Evolutionary conservation across 23 red algal genomes (phyloP), one percentile per base, ranked within the genome.

Genomic region (Agarophyton chilense): DNA sequence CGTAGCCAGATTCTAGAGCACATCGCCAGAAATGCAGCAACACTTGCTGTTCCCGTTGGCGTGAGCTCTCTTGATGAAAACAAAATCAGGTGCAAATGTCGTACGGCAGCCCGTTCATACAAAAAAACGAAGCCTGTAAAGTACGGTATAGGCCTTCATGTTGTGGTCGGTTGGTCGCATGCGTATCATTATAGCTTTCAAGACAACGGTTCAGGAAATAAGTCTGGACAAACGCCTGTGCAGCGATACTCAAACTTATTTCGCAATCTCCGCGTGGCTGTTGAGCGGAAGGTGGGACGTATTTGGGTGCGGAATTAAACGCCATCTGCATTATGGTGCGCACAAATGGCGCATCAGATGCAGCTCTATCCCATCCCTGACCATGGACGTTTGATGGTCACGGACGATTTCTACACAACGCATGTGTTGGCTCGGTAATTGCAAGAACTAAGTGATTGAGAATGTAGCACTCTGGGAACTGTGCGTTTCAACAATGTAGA

Each of bases 31-130:
- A 77, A 77, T 34, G 72, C 72, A 52, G 41, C 72, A 4, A 50
- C 72, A 32, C 6, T 77, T 4, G 72, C 72, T 10, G 21, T 77
- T 4, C 35, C 72, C 7, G n/a, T 52, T 25, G 72, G 72, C 10
- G 72, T 77, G 72, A 77, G 72, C 21, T 77, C 72, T 5, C 28
- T 77, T 3, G 72, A 77, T 49, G 72, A 77, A 22, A 77, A 77
- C 28, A 77, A 6, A 52, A 22, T 77, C 6, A 7, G 49, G 14
- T 77, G 38, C n/a, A 47, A 77, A 34, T 11, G 35, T 29, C 5
- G 72, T 11, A 77, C 72, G 4, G 36, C 36, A 4, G 40, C 35
- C 2, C 36, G 49, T 7, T 52, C 72, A 4, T 77, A 77, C 39
- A 77, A 50, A 24, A 74, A 74, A n/a, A 33, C 68, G 21, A 74